A percentile compares a stretch with the other conserved stretches of the same genome.
These are phyloP conservation scores for Haplosporangium sp. DNA, from an alignment of 371 early-diverging fungal species.

Conservation along the genomic window DNA sequence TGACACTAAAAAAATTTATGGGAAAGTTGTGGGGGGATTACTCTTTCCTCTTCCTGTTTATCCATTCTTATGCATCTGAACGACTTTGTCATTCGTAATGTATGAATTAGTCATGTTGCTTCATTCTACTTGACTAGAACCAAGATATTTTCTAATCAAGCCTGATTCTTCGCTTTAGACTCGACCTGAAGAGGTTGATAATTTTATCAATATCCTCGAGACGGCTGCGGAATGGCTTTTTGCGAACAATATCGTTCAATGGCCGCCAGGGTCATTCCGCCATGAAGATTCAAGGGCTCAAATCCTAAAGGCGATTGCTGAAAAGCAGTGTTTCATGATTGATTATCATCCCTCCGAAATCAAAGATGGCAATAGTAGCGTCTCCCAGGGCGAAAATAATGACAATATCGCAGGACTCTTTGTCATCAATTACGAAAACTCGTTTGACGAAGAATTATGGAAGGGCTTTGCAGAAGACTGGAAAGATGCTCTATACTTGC, in stretches of 20 bases:
- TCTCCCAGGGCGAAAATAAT: neutral
- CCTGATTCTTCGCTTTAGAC: conserved; percentile 9
- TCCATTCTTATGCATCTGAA: conserved; percentile 13
- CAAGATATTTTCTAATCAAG: neutral
- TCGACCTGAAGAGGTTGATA: conserved; percentile 19
- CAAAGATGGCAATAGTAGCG: neutral
- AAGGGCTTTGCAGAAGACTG: conserved; percentile 20
- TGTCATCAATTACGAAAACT: conserved; percentile 22
- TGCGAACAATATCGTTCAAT: conserved; percentile 27
- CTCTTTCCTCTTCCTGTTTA: neutral
- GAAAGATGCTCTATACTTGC: conserved; percentile 45
- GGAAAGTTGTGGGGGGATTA: too few species aligned
- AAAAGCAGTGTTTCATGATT: conserved; percentile 20
- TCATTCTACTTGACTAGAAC: too few species aligned
- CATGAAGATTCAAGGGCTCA: neutral
- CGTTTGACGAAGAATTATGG: conserved; percentile 38
- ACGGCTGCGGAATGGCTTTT: conserved; percentile 18
- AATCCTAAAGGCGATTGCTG: conserved; percentile 17
- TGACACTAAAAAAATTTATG: too few species aligned
- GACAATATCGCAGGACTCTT: conserved; percentile 25
- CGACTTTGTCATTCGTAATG: conserved; percentile 37
- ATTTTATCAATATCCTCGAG: conserved; percentile 33
- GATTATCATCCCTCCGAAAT: conserved; percentile 8
- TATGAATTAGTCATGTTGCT: conserved; percentile 4
- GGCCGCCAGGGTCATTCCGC: conserved; percentile 34